Conservation (phyloP, 2,329 filamentous ascomycete genomes). For the Diaporthe helianthi region DNA sequence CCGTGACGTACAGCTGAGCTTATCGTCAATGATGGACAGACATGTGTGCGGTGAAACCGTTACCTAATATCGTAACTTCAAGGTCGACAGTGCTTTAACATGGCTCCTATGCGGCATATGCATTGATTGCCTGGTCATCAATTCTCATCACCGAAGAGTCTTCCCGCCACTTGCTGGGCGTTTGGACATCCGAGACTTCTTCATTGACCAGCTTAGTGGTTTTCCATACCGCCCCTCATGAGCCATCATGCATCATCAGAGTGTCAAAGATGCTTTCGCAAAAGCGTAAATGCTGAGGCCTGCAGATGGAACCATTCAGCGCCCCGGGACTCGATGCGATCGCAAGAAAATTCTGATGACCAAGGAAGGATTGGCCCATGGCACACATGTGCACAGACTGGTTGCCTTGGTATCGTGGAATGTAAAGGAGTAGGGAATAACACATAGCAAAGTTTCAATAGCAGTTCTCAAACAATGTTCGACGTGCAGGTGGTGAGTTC, state of each 20-base stretch:
- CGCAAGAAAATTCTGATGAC: background rate
- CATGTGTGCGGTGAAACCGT: background rate
- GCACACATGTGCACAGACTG: too few relatives aligned
- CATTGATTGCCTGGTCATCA: background rate
- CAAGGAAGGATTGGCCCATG: background rate
- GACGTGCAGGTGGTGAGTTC: background rate
- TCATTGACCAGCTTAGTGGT: background rate
- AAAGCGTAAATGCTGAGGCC: background rate
- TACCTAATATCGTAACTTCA: background rate
- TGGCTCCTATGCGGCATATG: background rate
- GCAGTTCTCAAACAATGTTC: background rate
- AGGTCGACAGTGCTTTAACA: background rate
- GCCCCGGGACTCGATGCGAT: background rate
- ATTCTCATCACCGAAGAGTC: background rate
- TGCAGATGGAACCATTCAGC: background rate
- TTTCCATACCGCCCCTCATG: too few relatives aligned
- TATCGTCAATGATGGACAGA: too few relatives aligned
- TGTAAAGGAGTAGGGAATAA: background rate
- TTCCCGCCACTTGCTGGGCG: too few relatives aligned
- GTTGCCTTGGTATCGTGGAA: background rate
- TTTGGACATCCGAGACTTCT: background rate
- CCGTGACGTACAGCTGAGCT: conserved; percentile 3
- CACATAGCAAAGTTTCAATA: background rate
- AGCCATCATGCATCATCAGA: background rate
- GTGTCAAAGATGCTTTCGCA: background rate